Percentiles rank a stretch among this genome's conserved stretches.
phyloP scores from a whole-genome alignment of 169 alveolate species.

The Pseudocohnilembus persalinus region DNA sequence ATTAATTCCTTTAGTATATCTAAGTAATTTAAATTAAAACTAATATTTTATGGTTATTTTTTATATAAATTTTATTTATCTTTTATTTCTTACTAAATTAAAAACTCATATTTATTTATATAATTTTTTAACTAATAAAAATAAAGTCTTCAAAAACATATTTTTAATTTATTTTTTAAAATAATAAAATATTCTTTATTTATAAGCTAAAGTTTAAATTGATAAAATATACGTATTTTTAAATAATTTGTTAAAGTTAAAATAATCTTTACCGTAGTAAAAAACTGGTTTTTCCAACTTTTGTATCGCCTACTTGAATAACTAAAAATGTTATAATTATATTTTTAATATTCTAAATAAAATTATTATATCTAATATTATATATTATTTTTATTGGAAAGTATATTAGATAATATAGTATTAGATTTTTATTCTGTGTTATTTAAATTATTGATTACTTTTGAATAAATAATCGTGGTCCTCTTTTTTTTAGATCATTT shows the following conservation, averaged over 20 bases:
- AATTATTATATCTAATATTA: too few relatives aligned
- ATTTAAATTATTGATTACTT: neutral
- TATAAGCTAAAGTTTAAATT: neutral
- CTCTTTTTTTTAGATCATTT: neutral
- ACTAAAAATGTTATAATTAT: slow-evolving; percentile 3
- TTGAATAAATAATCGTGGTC: neutral
- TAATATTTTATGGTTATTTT: too few relatives aligned
- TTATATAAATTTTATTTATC: too few relatives aligned
- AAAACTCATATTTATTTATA: neutral
- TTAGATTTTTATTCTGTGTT: too few relatives aligned
- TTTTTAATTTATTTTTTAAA: too few relatives aligned
- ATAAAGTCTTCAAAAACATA: neutral
- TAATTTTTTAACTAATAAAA: neutral
- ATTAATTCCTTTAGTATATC: slow-evolving; percentile 77
- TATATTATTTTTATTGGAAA: too few relatives aligned
- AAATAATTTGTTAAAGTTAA: neutral
- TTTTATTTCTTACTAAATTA: too few relatives aligned
- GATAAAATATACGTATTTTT: neutral
- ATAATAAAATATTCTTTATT: too few relatives aligned
- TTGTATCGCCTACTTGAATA: slow-evolving; percentile 43
- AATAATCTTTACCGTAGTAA: slow-evolving; percentile 28
- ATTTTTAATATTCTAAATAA: too few relatives aligned
- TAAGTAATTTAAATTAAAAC: neutral
- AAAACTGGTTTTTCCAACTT: slow-evolving; percentile 50
- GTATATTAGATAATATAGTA: too few relatives aligned